A percentile compares a stretch with the other conserved stretches of the same genome.
These are phyloP conservation scores for Sherardia arvensis DNA, from an alignment of 257 asterid species.

Conservation along the genomic window DNA sequence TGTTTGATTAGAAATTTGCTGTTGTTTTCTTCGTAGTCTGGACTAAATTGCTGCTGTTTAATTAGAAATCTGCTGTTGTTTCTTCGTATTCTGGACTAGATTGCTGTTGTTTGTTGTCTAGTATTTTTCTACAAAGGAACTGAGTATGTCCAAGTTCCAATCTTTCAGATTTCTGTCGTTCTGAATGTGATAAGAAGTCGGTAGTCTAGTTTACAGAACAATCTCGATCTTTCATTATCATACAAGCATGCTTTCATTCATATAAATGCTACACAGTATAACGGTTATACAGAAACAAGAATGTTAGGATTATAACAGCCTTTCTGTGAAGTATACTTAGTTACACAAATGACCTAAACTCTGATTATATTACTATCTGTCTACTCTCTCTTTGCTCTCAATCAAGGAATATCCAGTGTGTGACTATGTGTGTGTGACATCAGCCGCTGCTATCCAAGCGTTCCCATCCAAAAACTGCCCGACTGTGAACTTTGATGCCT, in stretches of 20 bases:
- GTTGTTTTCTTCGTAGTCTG: too few species aligned
- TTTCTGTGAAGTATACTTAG: background rate
- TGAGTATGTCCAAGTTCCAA: background rate
- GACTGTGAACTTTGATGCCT: conserved; percentile 45
- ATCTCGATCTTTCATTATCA: background rate
- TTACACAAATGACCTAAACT: background rate
- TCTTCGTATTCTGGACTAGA: too few species aligned
- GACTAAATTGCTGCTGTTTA: background rate
- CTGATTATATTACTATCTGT: background rate
- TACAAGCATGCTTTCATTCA: background rate
- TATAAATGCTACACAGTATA: background rate
- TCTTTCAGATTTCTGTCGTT: background rate
- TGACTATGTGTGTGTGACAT: conserved; percentile 21
- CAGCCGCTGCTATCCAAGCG: conserved; percentile 38
- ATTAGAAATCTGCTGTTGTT: too few species aligned
- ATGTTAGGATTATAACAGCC: background rate
- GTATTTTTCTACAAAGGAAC: too few species aligned
- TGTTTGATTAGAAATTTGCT: background rate
- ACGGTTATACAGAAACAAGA: background rate
- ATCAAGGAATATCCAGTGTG: background rate
- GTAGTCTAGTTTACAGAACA: background rate
- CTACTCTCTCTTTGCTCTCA: background rate
- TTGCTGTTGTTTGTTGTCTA: background rate
- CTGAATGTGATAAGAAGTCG: background rate
- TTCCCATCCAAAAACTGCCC: conserved; percentile 42